Evolutionary conservation across 495 filamentous ascomycete species (phyloP), one percentile per base, ranked within the genome.

Genomic region (Staphylotrichum longicolle): DNA sequence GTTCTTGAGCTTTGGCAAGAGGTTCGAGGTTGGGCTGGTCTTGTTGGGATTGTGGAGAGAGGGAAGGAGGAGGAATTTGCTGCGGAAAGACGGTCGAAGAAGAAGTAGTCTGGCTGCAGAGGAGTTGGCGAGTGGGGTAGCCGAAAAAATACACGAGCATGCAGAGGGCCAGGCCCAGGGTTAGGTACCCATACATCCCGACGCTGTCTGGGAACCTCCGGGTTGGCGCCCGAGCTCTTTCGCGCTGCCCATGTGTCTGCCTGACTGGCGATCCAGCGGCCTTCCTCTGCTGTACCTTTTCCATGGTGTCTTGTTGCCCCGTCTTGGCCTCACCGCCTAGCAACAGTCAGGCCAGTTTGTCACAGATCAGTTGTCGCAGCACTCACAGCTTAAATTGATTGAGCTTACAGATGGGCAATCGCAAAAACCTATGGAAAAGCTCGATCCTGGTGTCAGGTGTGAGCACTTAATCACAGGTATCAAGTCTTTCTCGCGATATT

Each of bases 31-130:
- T 77, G 68, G 39, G 70, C 66, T 66, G 73, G 67, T 62, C 62
- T 51, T 53, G 72, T 70, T 78, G 61, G 79, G 76, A 61, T 73
- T 72, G 58, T 74, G 67, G 65, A 60, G 70, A 61, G 57, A 62
- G 59, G 57, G 70, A 32, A 64, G 62, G 54, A 62, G 60, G 66
- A 62, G 70, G 57, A 62, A 57, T 57, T 63, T 68, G 63, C 72
- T 70, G 58, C 75, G 68, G 63, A 58, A 68, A 60, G 27, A 15
- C 27, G 56, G 70, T 34, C 57, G 63, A 55, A 63, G 62, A 68
- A 60, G 68, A 32, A 51, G 52, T 57, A 51, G 52, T 57, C 58
- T 65, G 50, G 58, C 49, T 33, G 20, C 30, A 41, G 57, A 58
- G 54, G 37, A 62, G 61, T 48, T 57, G 51, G 33, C 30, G 60